Conservation (phyloP, 1,284 basidiomycete species). For the Irpex sp. region DNA sequence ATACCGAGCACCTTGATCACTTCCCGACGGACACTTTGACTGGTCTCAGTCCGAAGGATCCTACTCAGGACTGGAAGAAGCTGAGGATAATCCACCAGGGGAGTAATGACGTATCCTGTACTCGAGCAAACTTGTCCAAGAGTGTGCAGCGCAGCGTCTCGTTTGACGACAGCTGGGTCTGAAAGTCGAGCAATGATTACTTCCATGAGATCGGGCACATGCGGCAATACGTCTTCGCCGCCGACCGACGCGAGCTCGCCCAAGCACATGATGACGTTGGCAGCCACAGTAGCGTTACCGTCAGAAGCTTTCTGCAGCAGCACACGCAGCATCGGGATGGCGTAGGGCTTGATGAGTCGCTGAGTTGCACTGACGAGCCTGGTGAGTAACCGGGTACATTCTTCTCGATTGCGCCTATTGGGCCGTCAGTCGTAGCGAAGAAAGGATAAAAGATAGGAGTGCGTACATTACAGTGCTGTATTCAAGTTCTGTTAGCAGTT, state of each 20-base stretch:
- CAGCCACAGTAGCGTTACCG: slow-evolving; percentile 83
- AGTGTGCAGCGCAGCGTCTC: slow-evolving; percentile 93
- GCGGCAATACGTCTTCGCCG: slow-evolving; percentile 85
- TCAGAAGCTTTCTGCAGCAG: slow-evolving; percentile 89
- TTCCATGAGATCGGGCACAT: slow-evolving; percentile 86
- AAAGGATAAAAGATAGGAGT: neutral
- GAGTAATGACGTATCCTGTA: slow-evolving; percentile 92
- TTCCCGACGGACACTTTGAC: slow-evolving; percentile 79
- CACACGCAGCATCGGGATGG: slow-evolving; percentile 92
- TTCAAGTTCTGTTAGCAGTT: slow-evolving; percentile 95
- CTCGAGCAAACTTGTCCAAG: slow-evolving; percentile 97
- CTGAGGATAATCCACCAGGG: slow-evolving; percentile 89
- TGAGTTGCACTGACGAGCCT: slow-evolving; percentile 89
- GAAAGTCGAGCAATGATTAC: slow-evolving; percentile 88
- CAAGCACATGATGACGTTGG: slow-evolving; percentile 91
- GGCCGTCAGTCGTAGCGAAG: slow-evolving; percentile 8
- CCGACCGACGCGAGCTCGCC: slow-evolving; percentile 96
- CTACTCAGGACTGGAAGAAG: slow-evolving; percentile 84
- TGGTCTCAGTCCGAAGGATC: slow-evolving; percentile 84
- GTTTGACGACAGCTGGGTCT: slow-evolving; percentile 82
- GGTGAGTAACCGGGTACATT: slow-evolving; percentile 86
- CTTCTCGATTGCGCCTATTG: slow-evolving; percentile 82
- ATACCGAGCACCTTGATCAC: slow-evolving; percentile 94
- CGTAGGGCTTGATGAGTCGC: slow-evolving; percentile 94
- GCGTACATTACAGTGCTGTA: slow-evolving; percentile 85